Evolutionary conservation across 306 rosid species (phyloP).

Genomic region (Casuarina glauca): DNA sequence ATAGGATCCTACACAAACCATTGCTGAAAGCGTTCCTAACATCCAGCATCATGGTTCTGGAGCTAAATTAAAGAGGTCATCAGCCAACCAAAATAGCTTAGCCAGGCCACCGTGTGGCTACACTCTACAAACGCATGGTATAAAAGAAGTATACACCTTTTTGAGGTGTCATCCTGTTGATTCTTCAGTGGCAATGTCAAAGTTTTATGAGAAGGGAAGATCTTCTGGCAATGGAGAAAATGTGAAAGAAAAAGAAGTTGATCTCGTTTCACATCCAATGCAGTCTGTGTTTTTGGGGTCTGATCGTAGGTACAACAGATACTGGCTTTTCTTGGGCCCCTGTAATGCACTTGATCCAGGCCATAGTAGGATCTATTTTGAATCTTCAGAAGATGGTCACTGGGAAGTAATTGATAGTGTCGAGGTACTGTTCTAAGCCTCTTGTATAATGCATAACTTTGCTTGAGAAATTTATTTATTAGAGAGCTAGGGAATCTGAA

Average conservation of each 20-base stretch:
- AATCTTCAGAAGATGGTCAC: constrained; percentile 97
- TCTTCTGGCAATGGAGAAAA: constrained; percentile 35
- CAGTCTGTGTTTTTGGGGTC: constrained; percentile 95
- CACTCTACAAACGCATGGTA: constrained; percentile 45
- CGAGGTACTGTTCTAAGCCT: constrained; percentile 59
- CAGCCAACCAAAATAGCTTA: constrained; percentile 35
- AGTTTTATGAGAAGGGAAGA: constrained; percentile 29
- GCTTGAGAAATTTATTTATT: constrained; percentile 7
- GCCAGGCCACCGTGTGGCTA: constrained; percentile 45
- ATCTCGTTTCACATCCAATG: constrained; percentile 62
- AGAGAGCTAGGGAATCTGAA: constrained; percentile 12
- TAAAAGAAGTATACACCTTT: constrained; percentile 38
- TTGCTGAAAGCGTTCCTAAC: constrained; percentile 54
- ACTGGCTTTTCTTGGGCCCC: constrained; percentile 99
- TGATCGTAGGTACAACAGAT: constrained; percentile 94
- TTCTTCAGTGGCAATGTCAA: constrained; percentile 59
- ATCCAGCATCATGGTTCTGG: constrained; percentile 67
- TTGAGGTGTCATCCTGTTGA: constrained; percentile 58
- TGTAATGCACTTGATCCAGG: constrained; percentile 82
- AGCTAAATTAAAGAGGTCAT: constrained; percentile 82
- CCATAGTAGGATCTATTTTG: constrained; percentile 94
- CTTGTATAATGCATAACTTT: constrained; percentile 18
- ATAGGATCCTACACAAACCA: constrained; percentile 51
- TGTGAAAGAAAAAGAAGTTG: constrained; percentile 28
- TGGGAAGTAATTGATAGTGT: constrained; percentile 91